phyloP scores from a whole-genome alignment of 257 asterid genomes.

The Agastache rugosa region DNA sequence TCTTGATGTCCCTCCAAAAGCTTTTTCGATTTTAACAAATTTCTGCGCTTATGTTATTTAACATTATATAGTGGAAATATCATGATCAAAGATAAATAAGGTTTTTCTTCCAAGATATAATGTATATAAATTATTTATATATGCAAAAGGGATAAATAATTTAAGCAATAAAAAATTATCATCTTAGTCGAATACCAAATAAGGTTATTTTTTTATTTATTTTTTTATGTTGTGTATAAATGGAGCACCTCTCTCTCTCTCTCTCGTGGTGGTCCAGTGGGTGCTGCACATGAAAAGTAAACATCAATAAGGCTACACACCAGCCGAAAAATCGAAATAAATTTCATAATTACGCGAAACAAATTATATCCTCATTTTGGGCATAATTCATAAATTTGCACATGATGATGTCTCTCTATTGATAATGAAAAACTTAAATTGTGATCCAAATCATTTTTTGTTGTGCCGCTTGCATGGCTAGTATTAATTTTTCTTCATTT shows the following conservation, averaged over 20 bases:
- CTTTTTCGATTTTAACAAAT: not conserved
- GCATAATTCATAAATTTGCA: constrained; percentile 38
- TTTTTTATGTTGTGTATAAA: not conserved
- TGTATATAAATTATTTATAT: too few relatives aligned
- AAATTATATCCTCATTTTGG: constrained; percentile 26
- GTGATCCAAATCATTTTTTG: too few relatives aligned
- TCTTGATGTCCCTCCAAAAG: constrained; percentile 25
- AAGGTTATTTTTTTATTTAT: not conserved
- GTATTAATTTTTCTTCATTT: too few relatives aligned
- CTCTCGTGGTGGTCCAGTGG: constrained; percentile 24
- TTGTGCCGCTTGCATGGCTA: too few relatives aligned
- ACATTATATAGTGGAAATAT: not conserved
- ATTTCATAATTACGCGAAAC: constrained; percentile 7
- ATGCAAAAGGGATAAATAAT: too few relatives aligned
- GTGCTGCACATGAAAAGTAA: constrained; percentile 28
- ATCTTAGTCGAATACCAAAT: not conserved
- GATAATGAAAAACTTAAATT: not conserved
- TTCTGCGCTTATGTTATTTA: not conserved
- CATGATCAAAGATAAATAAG: too few relatives aligned
- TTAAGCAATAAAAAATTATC: too few relatives aligned
- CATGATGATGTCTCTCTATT: constrained; percentile 32
- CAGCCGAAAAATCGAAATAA: constrained; percentile 23
- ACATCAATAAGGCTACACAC: constrained; percentile 23
- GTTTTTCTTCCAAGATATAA: too few relatives aligned
- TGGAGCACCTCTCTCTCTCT: not conserved